phyloP scores from a whole-genome alignment of 768 basidiomycete genomes.

The Suillus subalutaceus region DNA sequence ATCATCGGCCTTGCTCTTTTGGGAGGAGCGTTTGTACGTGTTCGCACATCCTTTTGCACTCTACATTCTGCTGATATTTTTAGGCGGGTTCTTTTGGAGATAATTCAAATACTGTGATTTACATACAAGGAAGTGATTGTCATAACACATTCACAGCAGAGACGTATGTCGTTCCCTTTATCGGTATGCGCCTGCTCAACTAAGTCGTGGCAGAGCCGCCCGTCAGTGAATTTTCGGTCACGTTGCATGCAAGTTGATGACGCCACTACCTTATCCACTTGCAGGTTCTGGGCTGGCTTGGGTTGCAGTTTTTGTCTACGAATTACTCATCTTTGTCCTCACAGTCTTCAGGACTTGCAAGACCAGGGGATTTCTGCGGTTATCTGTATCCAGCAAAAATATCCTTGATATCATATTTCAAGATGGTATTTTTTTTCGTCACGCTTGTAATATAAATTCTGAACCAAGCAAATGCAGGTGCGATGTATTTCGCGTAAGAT shows the following conservation, averaged over 20 bases:
- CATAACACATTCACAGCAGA: slow-evolving; percentile 22
- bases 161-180: slow-evolving; percentile 3
- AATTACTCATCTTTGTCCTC: slow-evolving; percentile 49
- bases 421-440: slow-evolving; percentile 44
- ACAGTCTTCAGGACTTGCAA: slow-evolving; percentile 50
- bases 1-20: slow-evolving; percentile 34
- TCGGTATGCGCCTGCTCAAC: neutral
- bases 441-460: neutral
- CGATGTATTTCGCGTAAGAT: slow-evolving; percentile 58
- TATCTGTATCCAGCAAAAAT: slow-evolving; percentile 30
- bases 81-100: slow-evolving; percentile 52
- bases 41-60: slow-evolving; percentile 1
- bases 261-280: neutral
- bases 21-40: slow-evolving; percentile 40
- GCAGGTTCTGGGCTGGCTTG: slow-evolving; percentile 42
- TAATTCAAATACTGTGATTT: slow-evolving; percentile 25
- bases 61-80: neutral
- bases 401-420: slow-evolving; percentile 47
- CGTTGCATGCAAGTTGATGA: neutral
- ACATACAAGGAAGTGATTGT: slow-evolving; percentile 21
- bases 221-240: neutral
- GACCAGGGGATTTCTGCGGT: slow-evolving; percentile 28
- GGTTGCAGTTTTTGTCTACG: slow-evolving; percentile 56
- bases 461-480: slow-evolving; percentile 37
- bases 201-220: neutral